Conservation (phyloP, 106 monocot genomes). For the Posidonia australis region DNA sequence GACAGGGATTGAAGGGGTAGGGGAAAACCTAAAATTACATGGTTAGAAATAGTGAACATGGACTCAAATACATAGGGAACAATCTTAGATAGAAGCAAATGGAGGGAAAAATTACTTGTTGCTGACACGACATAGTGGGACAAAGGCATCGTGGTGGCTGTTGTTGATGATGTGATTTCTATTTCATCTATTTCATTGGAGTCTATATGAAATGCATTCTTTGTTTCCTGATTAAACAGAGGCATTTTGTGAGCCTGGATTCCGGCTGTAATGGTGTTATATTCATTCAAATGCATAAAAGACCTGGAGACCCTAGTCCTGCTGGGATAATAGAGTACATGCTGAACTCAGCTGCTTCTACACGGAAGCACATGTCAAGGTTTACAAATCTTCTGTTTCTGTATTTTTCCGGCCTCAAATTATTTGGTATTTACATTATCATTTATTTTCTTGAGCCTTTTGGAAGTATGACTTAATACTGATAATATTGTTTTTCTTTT, state of each 20-base stretch:
- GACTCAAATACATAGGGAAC: not conserved
- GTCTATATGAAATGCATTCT: not conserved
- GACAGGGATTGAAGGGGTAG: not conserved
- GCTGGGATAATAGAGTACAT: conserved; percentile 58
- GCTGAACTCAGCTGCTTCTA: conserved; percentile 63
- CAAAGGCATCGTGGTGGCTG: too few relatives aligned
- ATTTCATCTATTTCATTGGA: not conserved
- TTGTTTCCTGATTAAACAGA: conserved; percentile 29
- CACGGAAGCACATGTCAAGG: conserved; percentile 95
- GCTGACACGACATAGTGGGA: too few relatives aligned
- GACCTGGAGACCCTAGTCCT: conserved; percentile 58
- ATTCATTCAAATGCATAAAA: conserved; percentile 93
- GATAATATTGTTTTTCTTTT: not conserved
- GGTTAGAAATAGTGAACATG: not conserved
- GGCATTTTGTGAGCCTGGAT: conserved; percentile 87
- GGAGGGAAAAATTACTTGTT: too few relatives aligned
- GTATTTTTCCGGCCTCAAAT: not conserved
- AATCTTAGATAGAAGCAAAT: not conserved
- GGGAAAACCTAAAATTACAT: not conserved
- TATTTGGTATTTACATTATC: not conserved
- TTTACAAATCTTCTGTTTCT: conserved; percentile 8
- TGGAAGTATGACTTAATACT: too few relatives aligned
- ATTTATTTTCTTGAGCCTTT: conserved; percentile 2
- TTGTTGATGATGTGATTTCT: not conserved
- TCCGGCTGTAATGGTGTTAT: conserved; percentile 88